Evolutionary conservation across 805 yeast species (phyloP).

Genomic region (Ogataea sp.): DNA sequence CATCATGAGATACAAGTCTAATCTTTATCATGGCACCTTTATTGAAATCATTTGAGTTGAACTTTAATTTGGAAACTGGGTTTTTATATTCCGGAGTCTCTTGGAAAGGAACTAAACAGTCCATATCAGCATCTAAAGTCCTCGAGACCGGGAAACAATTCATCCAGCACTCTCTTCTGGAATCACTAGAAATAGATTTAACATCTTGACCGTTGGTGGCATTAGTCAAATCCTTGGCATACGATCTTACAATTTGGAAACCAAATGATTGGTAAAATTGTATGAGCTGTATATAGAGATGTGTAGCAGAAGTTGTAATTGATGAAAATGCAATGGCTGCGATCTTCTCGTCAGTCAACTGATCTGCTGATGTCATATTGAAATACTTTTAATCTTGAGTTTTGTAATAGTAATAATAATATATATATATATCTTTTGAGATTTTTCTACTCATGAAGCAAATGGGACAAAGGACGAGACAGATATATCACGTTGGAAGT

Average conservation of each 20-base stretch:
- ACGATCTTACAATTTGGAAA: constrained; percentile 51
- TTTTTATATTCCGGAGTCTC: constrained; percentile 21
- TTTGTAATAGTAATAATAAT: background rate
- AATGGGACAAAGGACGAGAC: background rate
- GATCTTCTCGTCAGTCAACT: background rate
- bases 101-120: constrained; percentile 27
- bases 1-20: constrained; percentile 31
- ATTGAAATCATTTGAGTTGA: constrained; percentile 9
- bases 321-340: constrained; percentile 45
- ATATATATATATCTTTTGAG: no score
- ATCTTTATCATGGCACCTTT: constrained; percentile 41
- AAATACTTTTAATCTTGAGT: background rate
- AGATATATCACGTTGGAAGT: background rate
- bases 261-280: constrained; percentile 57
- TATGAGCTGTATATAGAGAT: constrained; percentile 36
- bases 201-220: constrained; percentile 20
- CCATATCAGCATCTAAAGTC: constrained; percentile 7
- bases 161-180: constrained; percentile 65
- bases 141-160: constrained; percentile 49
- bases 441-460: no score
- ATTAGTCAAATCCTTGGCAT: constrained; percentile 40
- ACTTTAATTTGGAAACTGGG: constrained; percentile 1
- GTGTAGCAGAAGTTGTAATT: constrained; percentile 45
- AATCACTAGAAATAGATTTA: constrained; percentile 56
- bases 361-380: background rate